Evolutionary conservation across 2,329 filamentous ascomycete genomes (phyloP), one percentile per base, ranked within the genome.

Genomic region (Aspergillus phoenicis): DNA sequence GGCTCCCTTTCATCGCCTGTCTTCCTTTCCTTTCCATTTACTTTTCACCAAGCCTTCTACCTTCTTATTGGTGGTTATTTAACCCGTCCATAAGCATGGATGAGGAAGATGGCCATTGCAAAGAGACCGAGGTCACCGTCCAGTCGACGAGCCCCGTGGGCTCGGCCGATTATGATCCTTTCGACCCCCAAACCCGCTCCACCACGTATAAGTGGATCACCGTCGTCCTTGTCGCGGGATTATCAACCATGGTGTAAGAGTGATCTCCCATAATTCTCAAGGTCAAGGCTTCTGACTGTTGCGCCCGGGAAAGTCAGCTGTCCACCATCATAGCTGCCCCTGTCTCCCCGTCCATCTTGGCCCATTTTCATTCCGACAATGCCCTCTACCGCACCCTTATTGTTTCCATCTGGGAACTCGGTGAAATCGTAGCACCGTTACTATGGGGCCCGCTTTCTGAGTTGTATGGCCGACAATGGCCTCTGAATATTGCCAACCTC

Each of bases 401-500:
- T 20, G 54, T 57, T 4, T 48, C 54, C 13, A 57, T 57, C 54
- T 57, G 54, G 54, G 54, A 57, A 17, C 58, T 62, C 8, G 61
- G 61, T 5, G 57, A 53, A 8, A 58, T 58, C 30, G 48, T 63
- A 4, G 61, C 58, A 17, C 61, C 61, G 8, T 54, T 63, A 20
- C 5, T 63, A 5, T 54, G 60, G 57, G 61, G 58, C 26, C 61
- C 61, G 5, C 39, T 60, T 24, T 63, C 61, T 26, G 61, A 63
- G 30, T 8, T 63, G 11, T 43, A 60, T 33, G 61, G 61, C 15
- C 61, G 61, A 36, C 58, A 48, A 8, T 39, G 57, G 6, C 55
- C 60, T 28, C 60, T 60, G 17, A 60, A 63, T 33, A n/a, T 53
- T n/a, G 59, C 59, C 30, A 64, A 62, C 55, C 28, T 64, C n/a